Conservation (phyloP, 163 green algal species). For the Prototheca wickerhamii region DNA sequence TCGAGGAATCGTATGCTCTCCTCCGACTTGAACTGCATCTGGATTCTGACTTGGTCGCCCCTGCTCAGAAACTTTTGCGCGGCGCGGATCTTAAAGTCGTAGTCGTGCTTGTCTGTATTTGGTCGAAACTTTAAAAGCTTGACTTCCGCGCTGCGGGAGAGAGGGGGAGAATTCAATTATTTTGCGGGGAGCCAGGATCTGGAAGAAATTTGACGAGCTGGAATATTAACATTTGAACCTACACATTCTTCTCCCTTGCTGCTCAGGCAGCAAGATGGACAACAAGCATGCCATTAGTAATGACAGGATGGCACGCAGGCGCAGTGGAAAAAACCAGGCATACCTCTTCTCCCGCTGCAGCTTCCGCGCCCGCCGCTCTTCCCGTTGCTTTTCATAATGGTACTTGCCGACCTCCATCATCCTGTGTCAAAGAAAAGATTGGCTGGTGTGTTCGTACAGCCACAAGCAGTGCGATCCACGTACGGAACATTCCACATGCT, state of each 20-base stretch:
- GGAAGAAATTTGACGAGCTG: too few relatives aligned
- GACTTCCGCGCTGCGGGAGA: constrained; percentile 52
- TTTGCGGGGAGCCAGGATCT: background rate
- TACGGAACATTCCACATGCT: too few relatives aligned
- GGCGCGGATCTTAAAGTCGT: constrained; percentile 60
- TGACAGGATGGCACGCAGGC: too few relatives aligned
- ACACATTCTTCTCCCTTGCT: too few relatives aligned
- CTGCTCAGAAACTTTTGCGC: constrained; percentile 78
- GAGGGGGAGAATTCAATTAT: background rate
- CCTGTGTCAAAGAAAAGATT: constrained; percentile 2
- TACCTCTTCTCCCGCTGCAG: constrained; percentile 46
- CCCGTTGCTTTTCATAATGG: constrained; percentile 79
- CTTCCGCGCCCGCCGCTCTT: constrained; percentile 58
- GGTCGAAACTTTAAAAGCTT: constrained; percentile 90
- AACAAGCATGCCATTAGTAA: too few relatives aligned
- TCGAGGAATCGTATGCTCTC: constrained; percentile 87
- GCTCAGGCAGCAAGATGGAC: too few relatives aligned
- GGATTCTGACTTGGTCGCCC: constrained; percentile 86
- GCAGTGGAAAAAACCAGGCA: background rate
- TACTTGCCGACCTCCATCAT: constrained; percentile 69
- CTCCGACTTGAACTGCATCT: constrained; percentile 74
- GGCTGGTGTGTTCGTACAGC: too few relatives aligned
- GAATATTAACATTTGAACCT: too few relatives aligned
- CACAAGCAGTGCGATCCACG: too few relatives aligned
- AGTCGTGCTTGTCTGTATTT: constrained; percentile 84